These are phyloP conservation scores for Marsdenia floribunda DNA, from an alignment of 257 asterid genomes.

Conservation along the genomic window DNA sequence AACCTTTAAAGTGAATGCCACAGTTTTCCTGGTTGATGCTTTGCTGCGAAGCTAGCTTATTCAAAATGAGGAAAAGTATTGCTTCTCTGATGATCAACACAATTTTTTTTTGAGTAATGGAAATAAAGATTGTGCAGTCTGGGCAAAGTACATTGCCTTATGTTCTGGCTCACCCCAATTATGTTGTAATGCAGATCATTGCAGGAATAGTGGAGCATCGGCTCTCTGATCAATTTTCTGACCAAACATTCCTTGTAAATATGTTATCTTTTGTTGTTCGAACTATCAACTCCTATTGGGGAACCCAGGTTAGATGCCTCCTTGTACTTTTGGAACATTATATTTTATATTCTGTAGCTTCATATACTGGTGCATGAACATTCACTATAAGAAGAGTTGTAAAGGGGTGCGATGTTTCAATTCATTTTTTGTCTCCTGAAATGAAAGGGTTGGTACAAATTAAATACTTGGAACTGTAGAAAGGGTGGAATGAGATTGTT, in stretches of 20 bases:
- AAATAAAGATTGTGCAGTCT: not conserved
- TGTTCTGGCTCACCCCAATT: not conserved
- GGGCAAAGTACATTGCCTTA: not conserved
- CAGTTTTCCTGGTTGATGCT: not conserved
- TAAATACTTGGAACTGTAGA: not conserved
- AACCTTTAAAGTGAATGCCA: not conserved
- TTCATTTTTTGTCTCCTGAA: not conserved
- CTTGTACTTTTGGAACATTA: not conserved
- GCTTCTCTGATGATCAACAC: not conserved
- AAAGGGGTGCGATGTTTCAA: not conserved
- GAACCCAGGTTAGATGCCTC: conserved; percentile 62
- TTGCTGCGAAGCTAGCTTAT: not conserved
- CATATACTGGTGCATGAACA: not conserved
- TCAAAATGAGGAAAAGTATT: not conserved
- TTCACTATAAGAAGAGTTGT: not conserved
- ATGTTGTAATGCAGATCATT: conserved; percentile 50
- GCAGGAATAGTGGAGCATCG: conserved; percentile 91
- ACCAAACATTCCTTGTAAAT: conserved; percentile 70
- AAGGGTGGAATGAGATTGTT: not conserved
- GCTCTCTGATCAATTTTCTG: conserved; percentile 65
- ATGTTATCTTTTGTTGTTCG: conserved; percentile 77
- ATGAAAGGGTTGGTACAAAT: not conserved
- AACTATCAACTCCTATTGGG: conserved; percentile 94
- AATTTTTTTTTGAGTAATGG: not conserved
- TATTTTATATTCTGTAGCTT: not conserved